Conservation (phyloP, 208 protist species). For the Blastocrithidia nonstop region DNA sequence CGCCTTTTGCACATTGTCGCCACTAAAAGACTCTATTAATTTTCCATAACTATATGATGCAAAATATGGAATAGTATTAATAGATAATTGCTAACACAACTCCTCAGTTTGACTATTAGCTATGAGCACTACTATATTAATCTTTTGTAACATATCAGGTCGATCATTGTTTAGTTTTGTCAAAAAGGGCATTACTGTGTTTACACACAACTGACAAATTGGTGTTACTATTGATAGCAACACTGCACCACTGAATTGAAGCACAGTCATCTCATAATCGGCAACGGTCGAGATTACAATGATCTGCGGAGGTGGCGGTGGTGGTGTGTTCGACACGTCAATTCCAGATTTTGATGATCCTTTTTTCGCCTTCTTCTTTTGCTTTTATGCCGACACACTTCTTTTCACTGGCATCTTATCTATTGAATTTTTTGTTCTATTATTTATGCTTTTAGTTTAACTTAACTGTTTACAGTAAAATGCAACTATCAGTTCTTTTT, state of each 20-base stretch:
- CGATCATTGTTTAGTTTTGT: conserved; percentile 60
- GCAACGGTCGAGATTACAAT: conserved; percentile 19
- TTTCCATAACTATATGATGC: conserved; percentile 45
- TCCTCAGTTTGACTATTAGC: conserved; percentile 13
- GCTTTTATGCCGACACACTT: neutral
- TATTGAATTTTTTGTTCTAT: neutral
- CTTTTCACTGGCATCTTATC: neutral
- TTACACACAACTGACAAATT: conserved; percentile 20
- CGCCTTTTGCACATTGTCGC: conserved; percentile 61
- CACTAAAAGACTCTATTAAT: conserved; percentile 21
- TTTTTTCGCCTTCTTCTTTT: neutral
- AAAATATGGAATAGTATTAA: conserved; percentile 31
- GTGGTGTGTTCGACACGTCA: neutral
- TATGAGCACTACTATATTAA: conserved; percentile 46
- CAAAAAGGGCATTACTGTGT: conserved; percentile 25
- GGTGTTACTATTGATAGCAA: conserved; percentile 45
- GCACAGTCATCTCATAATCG: conserved; percentile 29
- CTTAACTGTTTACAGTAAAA: too few species aligned
- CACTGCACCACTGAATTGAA: conserved; percentile 14
- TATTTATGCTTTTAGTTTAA: neutral
- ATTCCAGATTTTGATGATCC: neutral
- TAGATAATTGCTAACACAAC: conserved; percentile 25
- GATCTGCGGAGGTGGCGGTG: conserved; percentile 23
- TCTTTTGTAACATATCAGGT: conserved; percentile 12
- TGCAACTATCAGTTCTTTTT: too few species aligned